These are phyloP conservation scores for Liriodendron chinense DNA, from an alignment of 164 flowering plant genomes.

Conservation along the genomic window DNA sequence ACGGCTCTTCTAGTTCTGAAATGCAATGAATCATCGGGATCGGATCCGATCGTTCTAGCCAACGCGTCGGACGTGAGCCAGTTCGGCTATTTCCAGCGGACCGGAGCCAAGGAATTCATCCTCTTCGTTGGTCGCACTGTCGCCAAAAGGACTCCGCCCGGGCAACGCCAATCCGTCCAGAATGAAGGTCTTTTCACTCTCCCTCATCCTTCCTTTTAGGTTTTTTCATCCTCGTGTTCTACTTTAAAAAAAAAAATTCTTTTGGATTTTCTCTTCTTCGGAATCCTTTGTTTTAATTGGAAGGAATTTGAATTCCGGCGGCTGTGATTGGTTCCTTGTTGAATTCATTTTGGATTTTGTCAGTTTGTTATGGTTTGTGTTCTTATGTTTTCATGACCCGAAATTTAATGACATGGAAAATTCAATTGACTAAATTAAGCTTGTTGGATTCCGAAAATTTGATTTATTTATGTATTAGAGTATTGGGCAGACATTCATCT, in stretches of 20 bases:
- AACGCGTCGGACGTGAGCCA: conserved; percentile 30
- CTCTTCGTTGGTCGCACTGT: conserved; percentile 34
- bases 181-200: conserved; percentile 25
- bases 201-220: neutral
- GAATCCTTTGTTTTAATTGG: neutral
- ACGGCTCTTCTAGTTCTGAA: conserved; percentile 31
- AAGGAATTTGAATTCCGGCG: neutral
- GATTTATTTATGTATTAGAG: no score
- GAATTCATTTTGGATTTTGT: no score
- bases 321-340: no score
- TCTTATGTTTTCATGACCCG: no score
- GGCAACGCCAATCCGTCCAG: conserved; percentile 38
- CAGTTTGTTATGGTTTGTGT: no score
- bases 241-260: neutral
- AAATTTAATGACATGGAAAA: no score
- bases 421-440: no score
- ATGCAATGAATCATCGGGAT: conserved; percentile 13
- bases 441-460: no score
- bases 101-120: conserved; percentile 28
- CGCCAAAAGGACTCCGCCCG: conserved; percentile 32
- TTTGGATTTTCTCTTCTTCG: neutral
- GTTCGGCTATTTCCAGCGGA: conserved; percentile 33
- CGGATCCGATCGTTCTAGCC: conserved; percentile 33
- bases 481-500: no score
- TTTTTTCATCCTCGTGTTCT: no score